Evolutionary conservation across 2,329 filamentous ascomycete genomes (phyloP).

Genomic region (Penicillium sp.): DNA sequence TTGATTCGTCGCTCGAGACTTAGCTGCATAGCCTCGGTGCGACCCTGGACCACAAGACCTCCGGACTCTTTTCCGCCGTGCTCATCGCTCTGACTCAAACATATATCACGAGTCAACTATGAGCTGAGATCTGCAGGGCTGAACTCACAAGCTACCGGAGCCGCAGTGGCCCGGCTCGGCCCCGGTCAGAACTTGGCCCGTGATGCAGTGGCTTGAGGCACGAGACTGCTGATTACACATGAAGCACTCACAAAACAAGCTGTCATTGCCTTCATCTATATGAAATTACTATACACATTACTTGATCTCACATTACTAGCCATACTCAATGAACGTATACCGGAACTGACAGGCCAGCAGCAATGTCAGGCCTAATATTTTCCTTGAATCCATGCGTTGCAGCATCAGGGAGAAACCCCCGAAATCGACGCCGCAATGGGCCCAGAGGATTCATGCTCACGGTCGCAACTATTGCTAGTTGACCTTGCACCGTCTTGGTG

Average conservation of each 20-base stretch:
- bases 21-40: neutral
- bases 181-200: neutral
- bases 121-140: neutral
- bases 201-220: neutral
- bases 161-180: neutral
- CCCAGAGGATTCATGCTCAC: neutral
- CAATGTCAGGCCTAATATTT: neutral
- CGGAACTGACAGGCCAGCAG: neutral
- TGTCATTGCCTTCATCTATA: neutral
- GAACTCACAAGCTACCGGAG: neutral
- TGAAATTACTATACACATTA: neutral
- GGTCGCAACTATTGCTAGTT: neutral
- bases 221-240: too few species aligned
- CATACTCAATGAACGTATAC: neutral
- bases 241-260: too few species aligned
- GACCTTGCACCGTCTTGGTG: neutral
- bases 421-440: neutral
- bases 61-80: neutral
- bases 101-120: neutral
- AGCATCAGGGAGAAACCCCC: neutral
- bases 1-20: neutral
- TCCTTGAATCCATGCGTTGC: neutral
- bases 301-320: neutral
- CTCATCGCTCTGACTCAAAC: neutral
- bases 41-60: neutral